These are phyloP conservation scores for Pseudodiploospora longispora DNA, from an alignment of 2,329 filamentous ascomycete species.

Conservation along the genomic window DNA sequence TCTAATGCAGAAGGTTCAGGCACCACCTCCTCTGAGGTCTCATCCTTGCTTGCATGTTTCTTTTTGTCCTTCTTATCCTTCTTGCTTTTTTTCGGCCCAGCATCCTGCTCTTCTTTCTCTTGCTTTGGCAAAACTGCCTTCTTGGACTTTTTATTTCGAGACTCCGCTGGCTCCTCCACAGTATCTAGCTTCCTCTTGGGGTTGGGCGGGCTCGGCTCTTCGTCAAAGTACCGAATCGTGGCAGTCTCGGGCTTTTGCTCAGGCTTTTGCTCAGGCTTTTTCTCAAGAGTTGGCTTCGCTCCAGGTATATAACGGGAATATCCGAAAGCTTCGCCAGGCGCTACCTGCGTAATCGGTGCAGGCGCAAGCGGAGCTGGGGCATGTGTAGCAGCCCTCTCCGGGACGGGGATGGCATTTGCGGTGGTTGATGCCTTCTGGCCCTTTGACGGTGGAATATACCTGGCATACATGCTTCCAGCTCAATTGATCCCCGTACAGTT, in stretches of 20 bases:
- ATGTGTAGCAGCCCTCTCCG: neutral
- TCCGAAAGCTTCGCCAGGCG: conserved; percentile 15
- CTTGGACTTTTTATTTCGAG: conserved; percentile 28
- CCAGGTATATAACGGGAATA: conserved; percentile 36
- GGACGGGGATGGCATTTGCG: neutral
- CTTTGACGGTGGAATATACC: conserved; percentile 32
- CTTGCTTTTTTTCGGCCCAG: conserved; percentile 13
- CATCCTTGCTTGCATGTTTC: conserved; percentile 15
- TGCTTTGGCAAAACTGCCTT: conserved; percentile 7
- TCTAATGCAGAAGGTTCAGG: neutral
- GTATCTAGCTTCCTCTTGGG: conserved; percentile 30
- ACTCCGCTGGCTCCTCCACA: conserved; percentile 18
- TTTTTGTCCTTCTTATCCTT: conserved; percentile 9
- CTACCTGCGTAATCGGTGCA: conserved; percentile 5
- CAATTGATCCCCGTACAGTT: conserved; percentile 12
- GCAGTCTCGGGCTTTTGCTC: conserved; percentile 4
- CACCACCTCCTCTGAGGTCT: conserved; percentile 6
- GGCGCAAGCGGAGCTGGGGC: conserved; percentile 3
- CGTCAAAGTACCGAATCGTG: conserved; percentile 19
- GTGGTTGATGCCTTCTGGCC: conserved; percentile 10
- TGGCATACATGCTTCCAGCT: conserved; percentile 29
- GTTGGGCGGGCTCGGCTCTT: conserved; percentile 16
- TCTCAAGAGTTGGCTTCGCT: conserved; percentile 12
- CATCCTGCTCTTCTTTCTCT: conserved; percentile 6
- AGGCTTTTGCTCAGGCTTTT: conserved; percentile 5